phyloP scores from a whole-genome alignment of 352 stramenopile genomes.

The Pythium oligandrum region DNA sequence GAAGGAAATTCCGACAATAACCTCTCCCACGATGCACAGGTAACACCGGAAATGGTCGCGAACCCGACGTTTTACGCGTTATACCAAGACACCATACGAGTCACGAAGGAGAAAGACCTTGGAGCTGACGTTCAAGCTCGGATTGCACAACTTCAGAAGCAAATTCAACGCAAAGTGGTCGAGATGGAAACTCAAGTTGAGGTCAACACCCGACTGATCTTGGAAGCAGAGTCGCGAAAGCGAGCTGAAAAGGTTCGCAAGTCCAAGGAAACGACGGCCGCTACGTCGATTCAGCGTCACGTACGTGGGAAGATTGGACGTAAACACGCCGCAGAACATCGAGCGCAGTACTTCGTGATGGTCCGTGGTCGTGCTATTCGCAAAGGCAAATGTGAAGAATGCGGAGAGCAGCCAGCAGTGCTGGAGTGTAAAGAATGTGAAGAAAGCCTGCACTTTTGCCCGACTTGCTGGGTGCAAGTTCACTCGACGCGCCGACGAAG shows the following conservation, averaged over 20 bases:
- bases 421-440: conserved; percentile 64
- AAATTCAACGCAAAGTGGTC: conserved; percentile 34
- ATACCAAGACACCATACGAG: conserved; percentile 17
- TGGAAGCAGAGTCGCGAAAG: conserved; percentile 21
- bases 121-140: conserved; percentile 14
- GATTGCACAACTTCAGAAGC: conserved; percentile 15
- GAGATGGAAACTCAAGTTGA: conserved; percentile 50
- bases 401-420: conserved; percentile 57
- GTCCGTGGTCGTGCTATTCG: conserved; percentile 62
- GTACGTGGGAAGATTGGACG: conserved; percentile 39
- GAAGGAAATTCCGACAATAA: conserved; percentile 10
- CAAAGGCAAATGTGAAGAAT: conserved; percentile 68
- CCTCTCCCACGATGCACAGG: conserved; percentile 18
- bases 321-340: conserved; percentile 31
- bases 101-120: conserved; percentile 16
- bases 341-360: conserved; percentile 63
- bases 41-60: conserved; percentile 41
- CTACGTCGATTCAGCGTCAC: conserved; percentile 44
- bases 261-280: conserved; percentile 33
- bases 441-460: conserved; percentile 66
- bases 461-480: conserved; percentile 68
- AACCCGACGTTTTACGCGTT: conserved; percentile 44
- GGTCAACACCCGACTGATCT: conserved; percentile 49
- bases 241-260: conserved; percentile 26
- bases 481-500: conserved; percentile 54